These are phyloP conservation scores for Trifolium dubium DNA, from an alignment of 306 rosid genomes.

Conservation along the genomic window DNA sequence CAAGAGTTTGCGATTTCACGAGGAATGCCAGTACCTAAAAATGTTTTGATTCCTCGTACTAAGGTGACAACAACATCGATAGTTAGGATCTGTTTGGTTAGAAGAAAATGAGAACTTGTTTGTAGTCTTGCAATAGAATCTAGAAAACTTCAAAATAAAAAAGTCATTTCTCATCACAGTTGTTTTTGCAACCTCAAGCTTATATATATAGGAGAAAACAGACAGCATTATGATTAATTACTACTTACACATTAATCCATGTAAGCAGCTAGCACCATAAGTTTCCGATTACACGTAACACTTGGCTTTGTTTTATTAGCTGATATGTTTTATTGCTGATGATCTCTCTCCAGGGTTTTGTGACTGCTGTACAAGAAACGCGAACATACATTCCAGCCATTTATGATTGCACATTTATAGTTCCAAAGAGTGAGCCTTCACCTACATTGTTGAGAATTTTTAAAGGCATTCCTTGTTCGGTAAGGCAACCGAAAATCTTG, in stretches of 20 bases:
- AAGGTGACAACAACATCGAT: conserved; percentile 57
- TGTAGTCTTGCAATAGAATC: background rate
- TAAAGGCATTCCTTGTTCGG: conserved; percentile 70
- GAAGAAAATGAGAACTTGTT: background rate
- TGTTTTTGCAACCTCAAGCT: background rate
- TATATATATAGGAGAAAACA: background rate
- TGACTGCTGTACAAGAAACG: conserved; percentile 61
- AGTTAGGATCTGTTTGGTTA: background rate
- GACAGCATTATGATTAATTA: background rate
- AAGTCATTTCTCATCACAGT: background rate
- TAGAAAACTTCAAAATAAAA: background rate
- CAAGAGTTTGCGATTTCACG: conserved; percentile 81
- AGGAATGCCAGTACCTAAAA: conserved; percentile 78
- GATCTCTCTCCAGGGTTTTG: conserved; percentile 71
- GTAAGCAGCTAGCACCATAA: background rate
- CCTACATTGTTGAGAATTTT: conserved; percentile 77
- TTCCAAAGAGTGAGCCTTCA: conserved; percentile 58
- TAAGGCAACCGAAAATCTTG: conserved; percentile 49
- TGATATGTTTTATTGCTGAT: background rate
- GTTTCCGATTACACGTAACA: background rate
- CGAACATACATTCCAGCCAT: conserved; percentile 72
- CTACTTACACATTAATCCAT: background rate
- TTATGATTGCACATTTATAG: conserved; percentile 81
- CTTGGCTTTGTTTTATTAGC: conserved; percentile 6
- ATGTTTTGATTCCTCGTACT: conserved; percentile 88